These are phyloP conservation scores for Cryptococcus sp. DNA, from an alignment of 1,284 basidiomycete species.

Conservation along the genomic window DNA sequence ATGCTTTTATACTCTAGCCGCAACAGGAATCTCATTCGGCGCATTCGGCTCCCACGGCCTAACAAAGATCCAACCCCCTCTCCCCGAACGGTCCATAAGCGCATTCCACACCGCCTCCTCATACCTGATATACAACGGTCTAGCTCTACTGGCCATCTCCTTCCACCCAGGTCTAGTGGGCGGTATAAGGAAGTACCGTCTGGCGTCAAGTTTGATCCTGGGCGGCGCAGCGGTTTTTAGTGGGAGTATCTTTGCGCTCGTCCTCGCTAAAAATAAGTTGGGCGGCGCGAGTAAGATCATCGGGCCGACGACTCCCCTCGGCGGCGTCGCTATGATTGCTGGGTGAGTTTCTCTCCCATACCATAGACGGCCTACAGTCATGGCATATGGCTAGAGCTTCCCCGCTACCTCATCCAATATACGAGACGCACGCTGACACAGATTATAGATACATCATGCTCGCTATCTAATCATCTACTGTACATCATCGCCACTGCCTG, in stretches of 20 bases:
- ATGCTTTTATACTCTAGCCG: conserved; percentile 38
- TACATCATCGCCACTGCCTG: neutral
- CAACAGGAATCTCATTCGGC: conserved; percentile 48
- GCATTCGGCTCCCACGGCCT: conserved; percentile 54
- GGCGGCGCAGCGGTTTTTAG: conserved; percentile 70
- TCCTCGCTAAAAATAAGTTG: conserved; percentile 63
- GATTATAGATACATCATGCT: conserved; percentile 28
- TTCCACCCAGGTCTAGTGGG: conserved; percentile 61
- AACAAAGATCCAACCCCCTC: conserved; percentile 39
- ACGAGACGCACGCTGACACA: conserved; percentile 2
- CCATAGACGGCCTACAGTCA: neutral
- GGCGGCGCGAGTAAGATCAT: conserved; percentile 56
- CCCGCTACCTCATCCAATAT: neutral
- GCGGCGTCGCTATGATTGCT: conserved; percentile 71
- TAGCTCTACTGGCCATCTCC: conserved; percentile 70
- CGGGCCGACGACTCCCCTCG: conserved; percentile 75
- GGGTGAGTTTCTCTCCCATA: conserved; percentile 61
- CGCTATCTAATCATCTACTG: conserved; percentile 17
- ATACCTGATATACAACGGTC: conserved; percentile 68
- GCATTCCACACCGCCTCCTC: conserved; percentile 48
- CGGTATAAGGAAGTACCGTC: conserved; percentile 55
- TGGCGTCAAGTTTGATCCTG: conserved; percentile 70
- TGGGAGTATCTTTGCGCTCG: conserved; percentile 67
- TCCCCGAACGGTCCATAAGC: conserved; percentile 38
- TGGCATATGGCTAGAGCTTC: neutral